phyloP scores from a whole-genome alignment of 2,329 filamentous ascomycete species.

The Corynespora cassiicola region DNA sequence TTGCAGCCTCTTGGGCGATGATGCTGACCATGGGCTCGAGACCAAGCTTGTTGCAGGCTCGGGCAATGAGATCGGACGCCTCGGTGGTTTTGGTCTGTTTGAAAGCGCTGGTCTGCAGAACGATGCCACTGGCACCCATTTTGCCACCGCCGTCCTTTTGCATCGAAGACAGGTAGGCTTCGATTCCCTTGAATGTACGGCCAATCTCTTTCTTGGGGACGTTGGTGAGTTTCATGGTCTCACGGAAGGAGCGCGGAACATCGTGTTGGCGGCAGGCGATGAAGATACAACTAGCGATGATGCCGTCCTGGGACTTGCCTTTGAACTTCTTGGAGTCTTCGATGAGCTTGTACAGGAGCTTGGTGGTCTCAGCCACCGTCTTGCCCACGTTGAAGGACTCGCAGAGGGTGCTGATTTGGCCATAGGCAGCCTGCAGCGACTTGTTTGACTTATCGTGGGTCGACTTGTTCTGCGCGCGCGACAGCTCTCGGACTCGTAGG shows the following conservation, averaged over 20 bases:
- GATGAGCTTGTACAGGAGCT: constrained; percentile 93
- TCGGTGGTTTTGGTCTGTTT: constrained; percentile 78
- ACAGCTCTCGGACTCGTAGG: constrained; percentile 74
- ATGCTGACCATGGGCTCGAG: constrained; percentile 79
- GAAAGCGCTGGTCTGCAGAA: constrained; percentile 64
- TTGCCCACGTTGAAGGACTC: constrained; percentile 72
- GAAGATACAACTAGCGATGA: constrained; percentile 97
- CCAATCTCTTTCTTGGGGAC: constrained; percentile 98
- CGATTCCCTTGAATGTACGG: constrained; percentile 88
- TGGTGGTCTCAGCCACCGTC: constrained; percentile 85
- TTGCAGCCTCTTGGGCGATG: constrained; percentile 79
- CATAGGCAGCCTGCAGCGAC: constrained; percentile 79
- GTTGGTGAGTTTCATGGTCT: constrained; percentile 91
- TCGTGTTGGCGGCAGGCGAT: constrained; percentile 92
- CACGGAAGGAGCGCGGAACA: constrained; percentile 87
- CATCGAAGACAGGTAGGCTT: constrained; percentile 89
- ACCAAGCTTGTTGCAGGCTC: constrained; percentile 85
- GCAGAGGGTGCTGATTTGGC: constrained; percentile 86
- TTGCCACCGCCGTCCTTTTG: constrained; percentile 56
- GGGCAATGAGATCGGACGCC: constrained; percentile 83
- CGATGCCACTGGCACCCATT: constrained; percentile 46
- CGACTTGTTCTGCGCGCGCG: constrained; percentile 83
- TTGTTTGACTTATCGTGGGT: constrained; percentile 85
- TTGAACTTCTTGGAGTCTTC: constrained; percentile 94
- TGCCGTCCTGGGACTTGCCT: constrained; percentile 90